Evolutionary conservation across 129 eudicot species (phyloP).

Genomic region (Flaveria ramosissima): DNA sequence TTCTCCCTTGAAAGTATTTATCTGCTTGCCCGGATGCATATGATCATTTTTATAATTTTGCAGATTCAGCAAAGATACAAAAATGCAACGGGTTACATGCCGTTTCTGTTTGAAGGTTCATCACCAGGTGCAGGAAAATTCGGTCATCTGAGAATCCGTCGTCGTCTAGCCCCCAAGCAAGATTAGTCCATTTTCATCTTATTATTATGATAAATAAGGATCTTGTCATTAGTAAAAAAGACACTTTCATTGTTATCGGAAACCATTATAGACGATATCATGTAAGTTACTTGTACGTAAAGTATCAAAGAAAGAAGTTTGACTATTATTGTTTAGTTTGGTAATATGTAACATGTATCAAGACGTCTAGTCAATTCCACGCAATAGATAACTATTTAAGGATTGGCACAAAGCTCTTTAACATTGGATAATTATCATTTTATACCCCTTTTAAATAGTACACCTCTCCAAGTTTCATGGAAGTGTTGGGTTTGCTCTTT

Average conservation of each 20-base stretch:
- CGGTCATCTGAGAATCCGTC: conserved; percentile 82
- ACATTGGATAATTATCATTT: no score
- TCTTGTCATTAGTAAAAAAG: neutral
- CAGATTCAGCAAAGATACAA: conserved; percentile 85
- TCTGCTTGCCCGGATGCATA: neutral
- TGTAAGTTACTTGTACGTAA: neutral
- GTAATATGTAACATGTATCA: neutral
- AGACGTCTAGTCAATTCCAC: neutral
- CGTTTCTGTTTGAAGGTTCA: conserved; percentile 88
- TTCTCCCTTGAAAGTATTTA: neutral
- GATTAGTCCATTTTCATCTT: conserved; percentile 16
- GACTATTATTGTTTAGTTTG: neutral
- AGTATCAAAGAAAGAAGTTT: neutral
- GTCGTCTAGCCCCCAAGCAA: conserved; percentile 39
- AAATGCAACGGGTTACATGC: conserved; percentile 83
- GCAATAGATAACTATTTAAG: no score
- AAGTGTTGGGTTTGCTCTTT: no score
- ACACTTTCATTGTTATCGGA: neutral
- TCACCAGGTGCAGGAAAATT: conserved; percentile 98
- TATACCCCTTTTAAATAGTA: no score
- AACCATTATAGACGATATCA: neutral
- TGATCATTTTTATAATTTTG: neutral
- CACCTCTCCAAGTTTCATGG: no score
- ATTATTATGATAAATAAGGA: conserved; percentile 20
- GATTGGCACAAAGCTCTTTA: neutral